phyloP scores from a whole-genome alignment of 2,329 filamentous ascomycete species.

The Sporothrix variecibatus region DNA sequence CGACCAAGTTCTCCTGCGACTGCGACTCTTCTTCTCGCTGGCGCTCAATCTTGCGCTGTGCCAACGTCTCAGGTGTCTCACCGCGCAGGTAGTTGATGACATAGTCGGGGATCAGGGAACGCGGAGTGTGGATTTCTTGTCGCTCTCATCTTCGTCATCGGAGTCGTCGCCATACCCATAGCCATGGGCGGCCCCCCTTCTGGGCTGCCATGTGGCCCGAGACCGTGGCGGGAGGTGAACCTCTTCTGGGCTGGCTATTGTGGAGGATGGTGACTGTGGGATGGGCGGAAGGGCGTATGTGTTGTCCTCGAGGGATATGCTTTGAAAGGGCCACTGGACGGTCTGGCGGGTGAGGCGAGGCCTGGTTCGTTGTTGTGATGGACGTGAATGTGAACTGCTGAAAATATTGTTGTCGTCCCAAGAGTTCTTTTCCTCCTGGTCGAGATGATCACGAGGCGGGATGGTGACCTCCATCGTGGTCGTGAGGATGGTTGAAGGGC shows the following conservation, averaged over 20 bases:
- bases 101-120: slow-evolving; percentile 56
- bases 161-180: neutral
- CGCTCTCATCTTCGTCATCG: slow-evolving; percentile 29
- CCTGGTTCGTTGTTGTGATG: neutral
- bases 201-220: slow-evolving; percentile 36
- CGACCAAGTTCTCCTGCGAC: neutral
- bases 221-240: slow-evolving; percentile 17
- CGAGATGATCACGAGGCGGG: slow-evolving; percentile 36
- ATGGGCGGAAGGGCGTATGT: neutral
- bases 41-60: slow-evolving; percentile 46
- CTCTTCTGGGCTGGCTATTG: neutral
- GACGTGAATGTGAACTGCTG: neutral
- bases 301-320: slow-evolving; percentile 35
- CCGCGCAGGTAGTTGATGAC: slow-evolving; percentile 57
- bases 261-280: neutral
- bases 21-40: slow-evolving; percentile 32
- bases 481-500: neutral
- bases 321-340: slow-evolving; percentile 43
- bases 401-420: slow-evolving; percentile 35
- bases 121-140: slow-evolving; percentile 31
- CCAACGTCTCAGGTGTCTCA: slow-evolving; percentile 56
- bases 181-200: neutral
- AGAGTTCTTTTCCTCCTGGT: slow-evolving; percentile 34
- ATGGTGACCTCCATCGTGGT: slow-evolving; percentile 37
- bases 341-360: slow-evolving; percentile 30